phyloP scores from a whole-genome alignment of 495 filamentous ascomycete genomes.

The Thermothielavioides terrestris region DNA sequence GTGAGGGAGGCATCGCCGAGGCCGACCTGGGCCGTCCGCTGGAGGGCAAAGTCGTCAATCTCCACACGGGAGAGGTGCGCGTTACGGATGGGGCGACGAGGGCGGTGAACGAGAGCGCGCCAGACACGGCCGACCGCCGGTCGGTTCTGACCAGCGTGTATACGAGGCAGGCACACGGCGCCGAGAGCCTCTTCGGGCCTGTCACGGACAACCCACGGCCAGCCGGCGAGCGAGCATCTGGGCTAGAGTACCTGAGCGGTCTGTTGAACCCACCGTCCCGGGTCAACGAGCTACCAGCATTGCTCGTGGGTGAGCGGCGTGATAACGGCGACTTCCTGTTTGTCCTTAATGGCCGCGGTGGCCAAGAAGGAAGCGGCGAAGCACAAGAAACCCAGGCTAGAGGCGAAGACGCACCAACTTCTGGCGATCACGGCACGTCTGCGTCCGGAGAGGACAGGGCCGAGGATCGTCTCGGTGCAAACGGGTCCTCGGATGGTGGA shows the following conservation, averaged over 20 bases:
- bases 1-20: conserved; percentile 51
- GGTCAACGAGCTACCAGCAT: conserved; percentile 28
- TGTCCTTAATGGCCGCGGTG: conserved; percentile 15
- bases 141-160: conserved; percentile 36
- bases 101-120: conserved; percentile 32
- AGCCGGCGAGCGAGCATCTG: background rate
- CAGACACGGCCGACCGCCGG: conserved; percentile 34
- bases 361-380: background rate
- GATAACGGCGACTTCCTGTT: conserved; percentile 23
- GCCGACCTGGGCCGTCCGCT: conserved; percentile 49
- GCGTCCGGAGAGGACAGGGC: background rate
- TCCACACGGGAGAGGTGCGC: conserved; percentile 51
- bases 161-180: conserved; percentile 17
- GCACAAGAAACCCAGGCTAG: background rate
- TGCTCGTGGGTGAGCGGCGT: conserved; percentile 29
- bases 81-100: conserved; percentile 42
- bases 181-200: conserved; percentile 28
- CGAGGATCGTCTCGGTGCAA: background rate
- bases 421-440: background rate
- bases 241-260: conserved; percentile 31
- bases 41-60: conserved; percentile 54
- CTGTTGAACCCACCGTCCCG: conserved; percentile 35
- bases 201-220: conserved; percentile 3
- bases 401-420: conserved; percentile 2
- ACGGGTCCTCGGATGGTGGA: background rate